Evolutionary conservation across 176 grass and related monocot species (phyloP).

Genomic region (barley (Hordeum vulgare)): MorexV3_pseudomolecules_assembly NC_058520.1:581944662-581945161

Average conservation of each 20-base stretch:
- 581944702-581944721: not conserved
- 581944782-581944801: not conserved
- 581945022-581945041: not conserved
- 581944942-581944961: not conserved
- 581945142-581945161: not conserved
- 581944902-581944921: not conserved
- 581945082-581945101: not conserved
- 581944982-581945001: not conserved
- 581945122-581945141: not conserved
- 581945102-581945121: not conserved
- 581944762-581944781: not conserved
- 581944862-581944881: not conserved
- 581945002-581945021: not conserved
- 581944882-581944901: not conserved
- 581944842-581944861: not conserved
- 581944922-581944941: not conserved
- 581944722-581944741: not conserved
- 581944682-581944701: not conserved
- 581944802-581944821: not conserved
- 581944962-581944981: not conserved
- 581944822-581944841: not conserved
- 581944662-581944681: no score
- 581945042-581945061: not conserved
- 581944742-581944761: not conserved
- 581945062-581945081: conserved; percentile 5